Conservation (phyloP, 176 grass and related monocot genomes). For the Oryza rufipogon region DNA sequence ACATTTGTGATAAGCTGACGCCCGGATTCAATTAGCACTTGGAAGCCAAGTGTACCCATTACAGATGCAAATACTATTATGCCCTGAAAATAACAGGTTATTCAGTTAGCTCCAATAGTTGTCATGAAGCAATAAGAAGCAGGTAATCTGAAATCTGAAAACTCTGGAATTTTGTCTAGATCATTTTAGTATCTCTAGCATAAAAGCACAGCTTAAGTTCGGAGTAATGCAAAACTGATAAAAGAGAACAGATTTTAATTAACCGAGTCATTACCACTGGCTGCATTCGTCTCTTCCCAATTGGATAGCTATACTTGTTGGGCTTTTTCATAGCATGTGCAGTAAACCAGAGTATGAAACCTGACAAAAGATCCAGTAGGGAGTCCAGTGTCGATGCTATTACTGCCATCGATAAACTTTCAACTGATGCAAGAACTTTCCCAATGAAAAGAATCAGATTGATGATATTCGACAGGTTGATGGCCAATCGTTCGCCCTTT, state of each 20-base stretch:
- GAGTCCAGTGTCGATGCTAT: conserved; percentile 95
- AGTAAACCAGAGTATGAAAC: conserved; percentile 90
- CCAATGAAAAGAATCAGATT: conserved; percentile 82
- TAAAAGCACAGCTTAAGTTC: not conserved
- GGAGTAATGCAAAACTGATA: not conserved
- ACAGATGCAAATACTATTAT: conserved; percentile 94
- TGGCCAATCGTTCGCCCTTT: conserved; percentile 66
- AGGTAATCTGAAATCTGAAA: too few relatives aligned
- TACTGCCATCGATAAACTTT: conserved; percentile 78
- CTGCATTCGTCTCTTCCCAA: conserved; percentile 95
- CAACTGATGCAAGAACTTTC: conserved; percentile 70
- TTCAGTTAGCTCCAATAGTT: not conserved
- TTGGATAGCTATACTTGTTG: conserved; percentile 87
- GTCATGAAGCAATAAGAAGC: not conserved
- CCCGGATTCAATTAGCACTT: conserved; percentile 85
- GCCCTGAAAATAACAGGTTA: conserved; percentile 47
- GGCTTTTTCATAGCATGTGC: conserved; percentile 85
- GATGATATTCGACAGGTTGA: conserved; percentile 70
- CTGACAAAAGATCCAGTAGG: conserved; percentile 84
- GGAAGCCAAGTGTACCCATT: conserved; percentile 88
- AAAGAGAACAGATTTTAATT: not conserved
- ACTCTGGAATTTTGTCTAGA: too few relatives aligned
- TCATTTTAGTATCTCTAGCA: not conserved
- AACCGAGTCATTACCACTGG: conserved; percentile 72
- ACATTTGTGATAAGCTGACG: conserved; percentile 78